Base-by-base conservation (phyloP, 202 grass and related monocot species). In the Alloteropsis angusta region DNA sequence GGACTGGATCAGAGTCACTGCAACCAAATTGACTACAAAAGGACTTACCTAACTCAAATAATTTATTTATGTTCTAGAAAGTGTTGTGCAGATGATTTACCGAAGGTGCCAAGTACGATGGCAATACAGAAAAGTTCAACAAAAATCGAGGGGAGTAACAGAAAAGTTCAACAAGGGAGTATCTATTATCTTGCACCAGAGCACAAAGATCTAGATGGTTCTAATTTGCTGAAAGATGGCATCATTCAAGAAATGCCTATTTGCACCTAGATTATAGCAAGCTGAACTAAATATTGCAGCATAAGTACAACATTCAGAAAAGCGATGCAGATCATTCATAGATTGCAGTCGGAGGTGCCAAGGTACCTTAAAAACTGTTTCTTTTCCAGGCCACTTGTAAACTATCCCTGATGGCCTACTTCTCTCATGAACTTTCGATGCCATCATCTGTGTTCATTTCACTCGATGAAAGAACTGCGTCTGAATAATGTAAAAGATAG, bases 361-460 rank as follows among this genome's bases (percentile, higher is more conserved):
- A 53, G 63, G 34, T 84, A 83, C 84, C 84, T 87, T 83, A 14
- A 80, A 63, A 67, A 87, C 54, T 44, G 56, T 54, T 5, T 65
- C 38, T 75, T 86, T 88, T 65, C 54, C 78, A 67, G 67, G 35
- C 71, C 42, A 83, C 26, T 71, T 81, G 52, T 71, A 59, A 5
- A 48, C 37, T n/a, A 22, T 30, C 16, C 75, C 56, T 59, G 73
- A 80, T 73, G 60, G 65, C 39, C 39, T 68, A 19, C 46, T 81
- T 76, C 88, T 88, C 63, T 70, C 70, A 55, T 69, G 50, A 93
- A 93, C 91, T 72, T 88, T 84, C 54, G 88, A 86, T 5, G 85
- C 54, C 91, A 90, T 90, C 75, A 86, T 93, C 91, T 93, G 78
- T 39, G 8, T 78, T 62, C 39, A 82, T 74, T 68, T 79, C 15